Evolutionary conservation across 306 rosid genomes (phyloP).

Genomic region (Benincasa hispida): DNA sequence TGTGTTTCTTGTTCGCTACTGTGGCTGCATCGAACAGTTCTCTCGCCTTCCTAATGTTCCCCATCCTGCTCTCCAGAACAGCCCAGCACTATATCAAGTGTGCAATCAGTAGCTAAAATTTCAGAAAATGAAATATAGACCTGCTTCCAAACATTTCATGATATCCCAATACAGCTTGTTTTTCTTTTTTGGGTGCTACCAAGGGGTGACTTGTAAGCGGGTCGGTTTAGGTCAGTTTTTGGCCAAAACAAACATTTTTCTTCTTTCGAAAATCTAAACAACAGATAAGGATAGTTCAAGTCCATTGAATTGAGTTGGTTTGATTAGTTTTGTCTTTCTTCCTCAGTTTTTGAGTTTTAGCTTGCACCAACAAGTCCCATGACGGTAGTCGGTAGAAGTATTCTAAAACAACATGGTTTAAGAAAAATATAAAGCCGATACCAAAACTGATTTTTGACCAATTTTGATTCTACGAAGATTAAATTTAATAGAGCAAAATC

Average conservation of each 20-base stretch:
- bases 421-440: background rate
- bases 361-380: background rate
- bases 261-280: too few relatives aligned
- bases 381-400: background rate
- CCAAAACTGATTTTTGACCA: background rate
- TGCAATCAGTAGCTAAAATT: conserved; percentile 12
- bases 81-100: conserved; percentile 74
- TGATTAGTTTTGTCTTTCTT: background rate
- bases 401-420: background rate
- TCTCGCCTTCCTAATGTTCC: conserved; percentile 75
- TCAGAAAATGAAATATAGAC: background rate
- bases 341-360: background rate
- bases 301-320: background rate
- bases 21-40: conserved; percentile 86
- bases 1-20: conserved; percentile 79
- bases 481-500: too few relatives aligned
- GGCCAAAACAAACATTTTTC: background rate
- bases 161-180: background rate
- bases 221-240: background rate
- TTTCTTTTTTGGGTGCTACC: background rate
- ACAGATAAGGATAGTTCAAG: background rate
- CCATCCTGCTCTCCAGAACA: conserved; percentile 68
- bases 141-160: background rate
- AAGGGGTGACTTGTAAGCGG: background rate
- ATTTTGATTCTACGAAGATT: too few relatives aligned